Evolutionary conservation across 257 asterid genomes (phyloP).

Genomic region (Marsdenia floribunda): DNA sequence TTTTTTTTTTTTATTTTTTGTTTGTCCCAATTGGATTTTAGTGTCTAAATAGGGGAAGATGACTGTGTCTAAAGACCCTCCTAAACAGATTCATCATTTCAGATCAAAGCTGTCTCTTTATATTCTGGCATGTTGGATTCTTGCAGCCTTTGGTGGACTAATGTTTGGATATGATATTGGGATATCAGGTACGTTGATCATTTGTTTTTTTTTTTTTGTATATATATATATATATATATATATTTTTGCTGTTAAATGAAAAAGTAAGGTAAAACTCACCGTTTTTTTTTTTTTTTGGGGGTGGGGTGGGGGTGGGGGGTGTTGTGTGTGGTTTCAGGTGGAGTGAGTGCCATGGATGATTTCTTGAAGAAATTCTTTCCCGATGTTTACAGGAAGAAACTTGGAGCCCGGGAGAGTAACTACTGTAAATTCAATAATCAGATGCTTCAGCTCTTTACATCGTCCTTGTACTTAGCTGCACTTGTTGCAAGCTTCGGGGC

Average conservation of each 20-base stretch:
- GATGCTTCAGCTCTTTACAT: slow-evolving; percentile 46
- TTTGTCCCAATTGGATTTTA: neutral
- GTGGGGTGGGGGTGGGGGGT: neutral
- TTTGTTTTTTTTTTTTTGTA: no score
- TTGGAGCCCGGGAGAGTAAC: slow-evolving; percentile 33
- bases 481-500: slow-evolving; percentile 41
- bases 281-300: neutral
- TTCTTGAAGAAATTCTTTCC: slow-evolving; percentile 45
- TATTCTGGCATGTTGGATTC: slow-evolving; percentile 21
- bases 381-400: slow-evolving; percentile 33
- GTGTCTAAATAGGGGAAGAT: neutral
- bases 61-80: neutral
- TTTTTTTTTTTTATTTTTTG: neutral
- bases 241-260: neutral
- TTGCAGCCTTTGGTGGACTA: slow-evolving; percentile 27
- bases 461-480: slow-evolving; percentile 50
- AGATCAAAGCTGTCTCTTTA: slow-evolving; percentile 19
- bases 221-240: neutral
- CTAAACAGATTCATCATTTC: neutral
- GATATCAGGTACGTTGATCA: slow-evolving; percentile 18
- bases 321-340: slow-evolving; percentile 29
- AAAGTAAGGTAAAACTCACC: neutral
- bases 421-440: slow-evolving; percentile 52
- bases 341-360: slow-evolving; percentile 57
- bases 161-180: slow-evolving; percentile 32